Percentiles rank a stretch among this genome's conserved stretches.
Conservation (phyloP, 495 filamentous ascomycete genomes). For the Astrothelium subdiscretum region DNA sequence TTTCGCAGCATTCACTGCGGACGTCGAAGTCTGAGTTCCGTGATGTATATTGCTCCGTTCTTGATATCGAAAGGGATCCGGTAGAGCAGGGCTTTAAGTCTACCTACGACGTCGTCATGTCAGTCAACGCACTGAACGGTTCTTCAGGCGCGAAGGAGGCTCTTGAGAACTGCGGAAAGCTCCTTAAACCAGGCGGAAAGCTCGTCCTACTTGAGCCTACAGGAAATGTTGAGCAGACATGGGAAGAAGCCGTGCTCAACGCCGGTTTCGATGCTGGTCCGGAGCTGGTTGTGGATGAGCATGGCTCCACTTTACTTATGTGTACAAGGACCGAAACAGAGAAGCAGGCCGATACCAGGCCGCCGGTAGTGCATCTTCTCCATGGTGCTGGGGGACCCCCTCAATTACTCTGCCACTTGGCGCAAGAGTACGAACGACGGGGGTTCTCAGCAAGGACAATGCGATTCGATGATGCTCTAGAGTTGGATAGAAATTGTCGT, state of each 20-base stretch:
- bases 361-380: not conserved
- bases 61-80: constrained; percentile 17
- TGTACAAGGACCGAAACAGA: no score
- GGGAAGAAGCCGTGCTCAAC: not conserved
- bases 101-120: constrained; percentile 14
- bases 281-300: no score
- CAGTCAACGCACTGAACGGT: constrained; percentile 10
- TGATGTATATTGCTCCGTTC: constrained; percentile 5
- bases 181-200: constrained; percentile 15
- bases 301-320: not conserved
- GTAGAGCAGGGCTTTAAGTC: constrained; percentile 10
- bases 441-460: not conserved
- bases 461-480: not conserved
- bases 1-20: constrained; percentile 11
- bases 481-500: not conserved
- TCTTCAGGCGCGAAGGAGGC: constrained; percentile 4
- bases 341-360: not conserved
- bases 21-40: not conserved
- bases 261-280: not conserved
- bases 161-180: constrained; percentile 2
- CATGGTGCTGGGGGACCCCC: not conserved
- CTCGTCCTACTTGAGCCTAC: not conserved
- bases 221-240: not conserved
- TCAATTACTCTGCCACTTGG: not conserved
- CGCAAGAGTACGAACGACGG: not conserved